A percentile compares a stretch with the other conserved stretches of the same genome.
Evolutionary conservation across 2,329 filamentous ascomycete genomes (phyloP).

Genomic region (Daldinia sp.): DNA sequence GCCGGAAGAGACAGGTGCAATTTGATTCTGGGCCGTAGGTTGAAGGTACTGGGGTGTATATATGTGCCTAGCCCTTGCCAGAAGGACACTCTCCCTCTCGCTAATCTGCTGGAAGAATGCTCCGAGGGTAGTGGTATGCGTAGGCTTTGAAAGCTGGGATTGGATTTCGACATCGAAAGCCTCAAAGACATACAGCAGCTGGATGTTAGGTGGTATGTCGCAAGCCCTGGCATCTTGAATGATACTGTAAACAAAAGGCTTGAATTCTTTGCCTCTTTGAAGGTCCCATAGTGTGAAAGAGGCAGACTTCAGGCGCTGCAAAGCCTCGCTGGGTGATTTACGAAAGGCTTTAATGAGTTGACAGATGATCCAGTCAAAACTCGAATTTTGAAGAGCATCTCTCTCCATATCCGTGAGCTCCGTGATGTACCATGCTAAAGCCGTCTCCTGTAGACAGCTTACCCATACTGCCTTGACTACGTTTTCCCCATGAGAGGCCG

Average conservation of each 20-base stretch:
- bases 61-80: not conserved
- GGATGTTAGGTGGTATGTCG: not conserved
- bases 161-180: constrained; percentile 6
- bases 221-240: constrained; percentile 3
- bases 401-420: constrained; percentile 7
- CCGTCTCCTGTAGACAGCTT: not conserved
- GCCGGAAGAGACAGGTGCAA: not conserved
- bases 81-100: not conserved
- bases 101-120: not conserved
- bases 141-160: not conserved
- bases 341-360: constrained; percentile 1
- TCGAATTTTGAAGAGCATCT: not conserved
- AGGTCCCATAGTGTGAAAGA: not conserved
- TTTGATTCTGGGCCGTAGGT: not conserved
- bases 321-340: not conserved
- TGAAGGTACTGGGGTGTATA: not conserved
- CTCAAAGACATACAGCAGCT: constrained; percentile 8
- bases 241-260: not conserved
- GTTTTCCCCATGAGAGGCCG: not conserved
- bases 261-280: not conserved
- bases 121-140: not conserved
- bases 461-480: not conserved
- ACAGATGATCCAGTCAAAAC: not conserved
- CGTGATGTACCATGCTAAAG: not conserved
- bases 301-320: not conserved